phyloP scores from a whole-genome alignment of 371 early-diverging fungal genomes.

The Homolaphlyctis polyrhiza region DNA sequence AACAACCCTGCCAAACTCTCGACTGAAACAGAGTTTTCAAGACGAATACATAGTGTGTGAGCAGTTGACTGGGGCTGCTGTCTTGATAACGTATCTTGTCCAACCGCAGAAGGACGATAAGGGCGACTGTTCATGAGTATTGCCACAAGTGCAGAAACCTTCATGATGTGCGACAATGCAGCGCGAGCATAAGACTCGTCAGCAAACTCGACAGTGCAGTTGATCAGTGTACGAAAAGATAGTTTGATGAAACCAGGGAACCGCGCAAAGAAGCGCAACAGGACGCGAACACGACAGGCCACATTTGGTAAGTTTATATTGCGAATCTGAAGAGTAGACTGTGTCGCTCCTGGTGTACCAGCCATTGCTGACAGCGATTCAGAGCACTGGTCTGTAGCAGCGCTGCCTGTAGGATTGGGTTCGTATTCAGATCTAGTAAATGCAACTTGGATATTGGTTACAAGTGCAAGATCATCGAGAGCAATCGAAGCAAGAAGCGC shows the following conservation, averaged over 20 bases:
- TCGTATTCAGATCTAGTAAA: too few species aligned
- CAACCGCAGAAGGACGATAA: background rate
- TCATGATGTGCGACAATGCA: background rate
- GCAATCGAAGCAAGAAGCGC: background rate
- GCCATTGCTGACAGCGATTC: background rate
- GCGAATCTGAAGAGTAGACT: background rate
- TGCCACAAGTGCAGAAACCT: background rate
- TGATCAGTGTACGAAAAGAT: background rate
- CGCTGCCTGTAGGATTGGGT: background rate
- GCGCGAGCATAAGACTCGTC: background rate
- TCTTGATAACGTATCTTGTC: background rate
- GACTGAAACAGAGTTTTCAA: background rate
- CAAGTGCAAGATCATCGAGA: background rate
- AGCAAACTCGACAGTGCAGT: background rate
- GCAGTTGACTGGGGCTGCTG: background rate
- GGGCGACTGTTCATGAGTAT: background rate
- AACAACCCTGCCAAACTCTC: background rate
- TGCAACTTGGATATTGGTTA: background rate
- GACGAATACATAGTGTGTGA: background rate
- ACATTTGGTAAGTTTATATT: background rate
- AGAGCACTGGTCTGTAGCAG: background rate
- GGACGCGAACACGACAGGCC: background rate
- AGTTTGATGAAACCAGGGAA: background rate
- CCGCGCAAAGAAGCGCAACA: background rate
- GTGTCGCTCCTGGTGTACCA: too few species aligned